phyloP scores from a whole-genome alignment of 768 basidiomycete genomes.

The Podaxis sp. region DNA sequence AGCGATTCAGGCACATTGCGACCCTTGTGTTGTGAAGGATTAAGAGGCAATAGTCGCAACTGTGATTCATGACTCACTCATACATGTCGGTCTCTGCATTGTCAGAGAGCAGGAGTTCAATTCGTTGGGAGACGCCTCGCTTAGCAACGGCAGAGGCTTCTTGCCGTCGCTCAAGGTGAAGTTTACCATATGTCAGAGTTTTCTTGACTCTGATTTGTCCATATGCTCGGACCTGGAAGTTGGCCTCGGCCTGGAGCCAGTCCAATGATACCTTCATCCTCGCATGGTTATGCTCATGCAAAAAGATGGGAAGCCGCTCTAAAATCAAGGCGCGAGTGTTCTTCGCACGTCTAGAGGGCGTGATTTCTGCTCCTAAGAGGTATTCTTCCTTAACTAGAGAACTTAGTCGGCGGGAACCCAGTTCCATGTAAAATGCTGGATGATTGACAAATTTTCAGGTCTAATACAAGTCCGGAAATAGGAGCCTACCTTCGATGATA shows the following conservation, averaged over 20 bases:
- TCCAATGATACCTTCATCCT: conserved; percentile 57
- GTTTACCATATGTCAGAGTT: conserved; percentile 52
- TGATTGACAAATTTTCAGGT: conserved; percentile 7
- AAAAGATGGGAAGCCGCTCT: conserved; percentile 86
- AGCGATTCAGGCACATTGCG: conserved; percentile 77
- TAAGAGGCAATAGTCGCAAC: neutral
- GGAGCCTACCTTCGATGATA: conserved; percentile 68
- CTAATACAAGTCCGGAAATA: neutral
- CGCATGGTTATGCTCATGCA: conserved; percentile 83
- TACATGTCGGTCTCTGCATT: conserved; percentile 84
- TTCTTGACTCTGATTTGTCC: conserved; percentile 64
- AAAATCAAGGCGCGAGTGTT: conserved; percentile 66
- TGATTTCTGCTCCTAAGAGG: conserved; percentile 53
- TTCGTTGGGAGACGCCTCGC: conserved; percentile 47
- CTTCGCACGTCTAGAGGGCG: conserved; percentile 42
- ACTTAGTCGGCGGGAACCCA: conserved; percentile 78
- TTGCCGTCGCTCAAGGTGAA: conserved; percentile 50
- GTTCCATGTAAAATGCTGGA: conserved; percentile 67
- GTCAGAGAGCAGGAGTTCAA: conserved; percentile 77
- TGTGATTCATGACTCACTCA: conserved; percentile 60
- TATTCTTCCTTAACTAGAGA: conserved; percentile 78
- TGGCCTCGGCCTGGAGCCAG: conserved; percentile 63
- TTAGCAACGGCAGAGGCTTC: conserved; percentile 77
- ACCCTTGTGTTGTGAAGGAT: conserved; percentile 48
- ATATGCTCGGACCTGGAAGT: conserved; percentile 72